phyloP scores from a whole-genome alignment of 441 rosid species.

The Codiaeum variegatum region DNA sequence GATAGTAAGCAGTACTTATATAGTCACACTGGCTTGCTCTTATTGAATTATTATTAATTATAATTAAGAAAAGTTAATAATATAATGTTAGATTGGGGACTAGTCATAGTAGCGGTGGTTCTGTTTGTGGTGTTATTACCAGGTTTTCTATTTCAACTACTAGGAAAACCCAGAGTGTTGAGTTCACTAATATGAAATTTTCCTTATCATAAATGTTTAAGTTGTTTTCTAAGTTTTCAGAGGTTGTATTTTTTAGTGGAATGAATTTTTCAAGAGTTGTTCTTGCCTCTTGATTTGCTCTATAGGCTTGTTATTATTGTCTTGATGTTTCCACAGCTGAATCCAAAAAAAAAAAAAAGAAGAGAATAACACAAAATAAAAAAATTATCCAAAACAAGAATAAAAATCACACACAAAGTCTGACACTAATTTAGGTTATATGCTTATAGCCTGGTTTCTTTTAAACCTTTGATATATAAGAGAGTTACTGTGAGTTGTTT shows the following conservation, averaged over 20 bases:
- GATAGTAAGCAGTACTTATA: no score
- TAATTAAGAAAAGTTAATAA: background rate
- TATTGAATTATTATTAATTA: background rate
- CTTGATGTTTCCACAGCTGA: constrained; percentile 87
- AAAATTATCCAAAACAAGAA: no score
- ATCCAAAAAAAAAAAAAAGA: background rate
- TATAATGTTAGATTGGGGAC: constrained; percentile 56
- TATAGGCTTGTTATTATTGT: constrained; percentile 64
- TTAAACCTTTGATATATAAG: no score
- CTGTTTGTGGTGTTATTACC: constrained; percentile 59
- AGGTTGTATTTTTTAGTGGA: constrained; percentile 58
- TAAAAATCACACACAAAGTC: no score
- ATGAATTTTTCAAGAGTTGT: constrained; percentile 95
- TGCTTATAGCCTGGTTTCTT: no score
- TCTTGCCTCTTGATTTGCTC: constrained; percentile 52
- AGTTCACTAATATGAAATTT: constrained; percentile 48
- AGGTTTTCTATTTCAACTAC: constrained; percentile 63
- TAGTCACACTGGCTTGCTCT: background rate
- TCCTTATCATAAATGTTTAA: constrained; percentile 50
- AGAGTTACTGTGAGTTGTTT: no score
- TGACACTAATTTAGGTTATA: no score
- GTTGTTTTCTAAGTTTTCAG: constrained; percentile 40
- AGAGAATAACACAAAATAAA: no score
- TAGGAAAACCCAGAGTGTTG: constrained; percentile 52
- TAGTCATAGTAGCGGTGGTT: constrained; percentile 48